These are phyloP conservation scores for Termitomyces sp. DNA, from an alignment of 768 basidiomycete genomes.

Conservation along the genomic window DNA sequence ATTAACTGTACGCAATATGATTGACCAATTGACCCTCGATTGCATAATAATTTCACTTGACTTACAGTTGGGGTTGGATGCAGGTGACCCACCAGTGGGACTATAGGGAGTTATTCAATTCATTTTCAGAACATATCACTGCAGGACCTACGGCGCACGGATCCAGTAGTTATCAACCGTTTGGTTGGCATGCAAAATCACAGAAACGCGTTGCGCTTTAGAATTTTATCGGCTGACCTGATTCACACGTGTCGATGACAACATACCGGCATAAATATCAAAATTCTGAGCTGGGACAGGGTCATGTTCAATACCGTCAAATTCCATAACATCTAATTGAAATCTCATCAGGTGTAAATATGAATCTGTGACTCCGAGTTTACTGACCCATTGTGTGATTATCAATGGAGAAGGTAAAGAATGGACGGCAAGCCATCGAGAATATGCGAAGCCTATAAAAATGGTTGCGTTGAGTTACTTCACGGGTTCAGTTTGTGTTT, in stretches of 20 bases:
- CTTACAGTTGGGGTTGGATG: conserved; percentile 19
- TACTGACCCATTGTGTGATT: conserved; percentile 24
- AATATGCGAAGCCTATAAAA: conserved; percentile 33
- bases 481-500: not conserved
- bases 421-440: conserved; percentile 38
- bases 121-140: not conserved
- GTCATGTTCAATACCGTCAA: conserved; percentile 35
- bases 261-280: conserved; percentile 34
- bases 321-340: conserved; percentile 21
- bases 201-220: conserved; percentile 30
- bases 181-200: conserved; percentile 36
- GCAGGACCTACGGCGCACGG: conserved; percentile 16
- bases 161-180: conserved; percentile 41
- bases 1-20: conserved; percentile 7
- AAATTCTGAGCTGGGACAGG: conserved; percentile 33
- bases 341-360: not conserved
- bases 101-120: not conserved
- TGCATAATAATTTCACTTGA: not conserved
- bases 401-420: conserved; percentile 32
- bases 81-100: conserved; percentile 15
- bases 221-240: not conserved
- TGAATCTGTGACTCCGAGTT: not conserved
- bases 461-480: not conserved
- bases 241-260: not conserved
- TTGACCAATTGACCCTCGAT: not conserved